Base-by-base conservation (phyloP, 208 protist genomes). In the Tritrichomonas foetus region DNA sequence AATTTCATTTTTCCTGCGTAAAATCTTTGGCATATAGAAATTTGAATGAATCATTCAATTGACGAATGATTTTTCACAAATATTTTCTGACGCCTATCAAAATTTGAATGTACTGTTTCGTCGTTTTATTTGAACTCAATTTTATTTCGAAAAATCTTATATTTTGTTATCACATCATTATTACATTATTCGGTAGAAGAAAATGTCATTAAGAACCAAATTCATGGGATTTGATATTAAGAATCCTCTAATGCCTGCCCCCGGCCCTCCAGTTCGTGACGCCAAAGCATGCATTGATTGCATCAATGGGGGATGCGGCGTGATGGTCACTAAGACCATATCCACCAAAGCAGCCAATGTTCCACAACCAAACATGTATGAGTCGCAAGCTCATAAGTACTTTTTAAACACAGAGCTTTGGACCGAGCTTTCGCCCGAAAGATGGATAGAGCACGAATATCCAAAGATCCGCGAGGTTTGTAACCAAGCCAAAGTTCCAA, bases 251-350 rank as follows among this genome's bases (percentile, higher is more conserved):
- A 78, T 78, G 69, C 69, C 69, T 47, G 69, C 69, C n/a, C 69
- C 69, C 39, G 69, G 69, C 25, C 69, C 69, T 39, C 69, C 69
- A 78, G 69, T 78, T 22, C 69, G 69, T n/a, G 69, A 78, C 47
- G 69, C 69, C 69, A 78, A 78, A n/a, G 69, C 69, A 49, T 78
- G 69, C 69, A 78, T 78, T 78, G 69, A 78, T n/a, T 78, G 69
- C 69, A 78, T 78, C 69, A 78, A 78, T 11, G 69, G 69, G 5
- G 69, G 69, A 11, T 78, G 69, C 69, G 69, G 69, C 47, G 69
- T 78, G 39, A 78, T 78, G 69, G 69, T 78, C 47, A 78, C 69
- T 47, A 78, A 78, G 69, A 78, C 69, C 36, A 47, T 78, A 11
- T 78, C 69, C 16, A 22, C 20, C 16, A 36, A 5, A 3, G 33